Base-by-base conservation (phyloP, 495 filamentous ascomycete species). In the Hyaloscypha hepaticicola region DNA sequence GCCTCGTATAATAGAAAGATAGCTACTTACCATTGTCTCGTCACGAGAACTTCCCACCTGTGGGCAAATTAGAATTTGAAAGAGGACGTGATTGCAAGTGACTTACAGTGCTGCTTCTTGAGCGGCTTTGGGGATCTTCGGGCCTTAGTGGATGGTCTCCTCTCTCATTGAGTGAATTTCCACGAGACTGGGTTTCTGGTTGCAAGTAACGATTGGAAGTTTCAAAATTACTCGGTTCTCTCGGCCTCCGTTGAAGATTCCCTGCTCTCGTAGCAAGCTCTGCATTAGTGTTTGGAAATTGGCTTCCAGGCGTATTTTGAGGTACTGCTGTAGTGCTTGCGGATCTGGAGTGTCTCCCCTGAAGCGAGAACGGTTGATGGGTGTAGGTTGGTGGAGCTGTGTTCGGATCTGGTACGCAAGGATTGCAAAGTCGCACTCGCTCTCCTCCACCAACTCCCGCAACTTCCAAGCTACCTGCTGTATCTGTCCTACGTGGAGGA, bases 381-480 rank as follows among this genome's bases (percentile, higher is more conserved):
- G 25, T 33, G 27, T 45, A 29, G 24, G 31, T 51, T 61, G 72
- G 75, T 55, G 90, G 92, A 31, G 87, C 83, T 19, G 83, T 89
- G 68, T 95, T 96, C 3, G 93, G 93, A 75, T 97, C 93, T 27
- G 92, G 93, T 24, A 97, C 93, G 72, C 93, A 97, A 1, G 93
- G 93, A 72, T 97, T 96, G 80, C 93, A 97, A 12, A 97, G 86
- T 57, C 93, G 84, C 45, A 97, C 93, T 76, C 91, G 86, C 72
- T 93, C 90, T 12, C 93, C 92, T 49, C 93, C 93, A 27, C 66
- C 66, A 86, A 72, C 34, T 64, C 67, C 76, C 51, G 77, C 52
- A 24, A 74, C 61, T 26, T 71, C 51, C 58, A 63, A 33, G 19
- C 66, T 52, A 21, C 65, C 61, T 3, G 53, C 51, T 21, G 58